Evolutionary conservation across 768 basidiomycete genomes (phyloP).

Genomic region (Aureoboletus auriporus): DNA sequence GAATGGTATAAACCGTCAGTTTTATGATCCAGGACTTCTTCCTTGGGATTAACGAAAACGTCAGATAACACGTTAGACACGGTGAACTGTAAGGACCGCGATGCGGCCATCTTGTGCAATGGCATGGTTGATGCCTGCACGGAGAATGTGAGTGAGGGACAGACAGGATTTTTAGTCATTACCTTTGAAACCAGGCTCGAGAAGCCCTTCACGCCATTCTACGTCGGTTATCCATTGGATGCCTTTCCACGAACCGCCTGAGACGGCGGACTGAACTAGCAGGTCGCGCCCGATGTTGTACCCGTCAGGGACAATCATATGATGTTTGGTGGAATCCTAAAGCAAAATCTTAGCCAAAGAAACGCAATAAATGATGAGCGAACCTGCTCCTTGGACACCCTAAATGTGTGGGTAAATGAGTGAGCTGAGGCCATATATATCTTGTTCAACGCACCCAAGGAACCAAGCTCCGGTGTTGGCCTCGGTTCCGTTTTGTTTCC

Average conservation of each 20-base stretch:
- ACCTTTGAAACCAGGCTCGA: constrained; percentile 70
- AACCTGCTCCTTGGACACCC: constrained; percentile 72
- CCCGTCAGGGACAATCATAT: constrained; percentile 73
- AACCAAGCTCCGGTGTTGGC: constrained; percentile 82
- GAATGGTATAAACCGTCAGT: constrained; percentile 13
- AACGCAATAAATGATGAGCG: constrained; percentile 1
- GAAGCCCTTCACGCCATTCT: constrained; percentile 67
- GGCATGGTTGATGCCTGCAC: constrained; percentile 71
- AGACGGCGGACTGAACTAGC: constrained; percentile 62
- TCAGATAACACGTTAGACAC: constrained; percentile 30
- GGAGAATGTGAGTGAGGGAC: neutral
- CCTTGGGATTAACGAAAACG: neutral
- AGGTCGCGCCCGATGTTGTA: constrained; percentile 82
- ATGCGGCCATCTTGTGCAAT: constrained; percentile 79
- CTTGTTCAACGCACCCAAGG: constrained; percentile 51
- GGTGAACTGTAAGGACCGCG: constrained; percentile 69
- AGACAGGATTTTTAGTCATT: constrained; percentile 1
- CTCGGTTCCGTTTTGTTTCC: constrained; percentile 79
- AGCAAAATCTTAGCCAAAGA: constrained; percentile 1
- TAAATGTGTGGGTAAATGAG: constrained; percentile 22
- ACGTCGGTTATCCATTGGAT: constrained; percentile 75
- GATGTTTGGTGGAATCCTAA: constrained; percentile 56
- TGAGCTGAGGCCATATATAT: neutral
- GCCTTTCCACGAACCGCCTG: constrained; percentile 58
- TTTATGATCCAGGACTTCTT: neutral